These are phyloP conservation scores for Tricholoma matsutake DNA, from an alignment of 768 basidiomycete genomes.

Conservation along the genomic window DNA sequence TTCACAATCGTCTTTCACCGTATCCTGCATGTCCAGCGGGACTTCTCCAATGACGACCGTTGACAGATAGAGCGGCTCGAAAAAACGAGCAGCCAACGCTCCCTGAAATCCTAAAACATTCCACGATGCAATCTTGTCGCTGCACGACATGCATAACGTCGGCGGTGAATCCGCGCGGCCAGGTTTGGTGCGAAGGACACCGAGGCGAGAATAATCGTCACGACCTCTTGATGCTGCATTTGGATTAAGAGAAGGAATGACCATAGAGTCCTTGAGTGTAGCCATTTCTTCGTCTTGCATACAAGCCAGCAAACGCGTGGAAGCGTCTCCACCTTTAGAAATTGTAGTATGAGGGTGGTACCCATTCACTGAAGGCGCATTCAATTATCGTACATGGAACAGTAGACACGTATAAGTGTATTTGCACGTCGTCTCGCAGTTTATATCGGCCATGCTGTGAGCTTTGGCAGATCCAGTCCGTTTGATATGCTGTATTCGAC, in stretches of 20 bases:
- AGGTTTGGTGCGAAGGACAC: conserved; percentile 89
- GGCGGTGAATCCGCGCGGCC: conserved; percentile 87
- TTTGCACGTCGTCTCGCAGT: conserved; percentile 42
- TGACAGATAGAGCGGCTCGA: conserved; percentile 62
- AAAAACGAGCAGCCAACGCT: conserved; percentile 56
- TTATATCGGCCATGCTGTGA: conserved; percentile 36
- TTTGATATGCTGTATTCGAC: conserved; percentile 23
- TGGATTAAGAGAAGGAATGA: conserved; percentile 31
- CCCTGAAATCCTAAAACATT: conserved; percentile 84
- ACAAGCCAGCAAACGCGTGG: conserved; percentile 71
- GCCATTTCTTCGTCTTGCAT: conserved; percentile 77
- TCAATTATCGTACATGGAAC: conserved; percentile 41
- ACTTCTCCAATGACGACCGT: conserved; percentile 75
- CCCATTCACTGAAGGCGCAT: conserved; percentile 10
- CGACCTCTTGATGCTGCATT: conserved; percentile 64
- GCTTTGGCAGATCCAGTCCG: conserved; percentile 46
- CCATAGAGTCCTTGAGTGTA: conserved; percentile 52
- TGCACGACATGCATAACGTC: conserved; percentile 87
- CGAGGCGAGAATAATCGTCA: conserved; percentile 70
- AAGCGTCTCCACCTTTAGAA: conserved; percentile 80
- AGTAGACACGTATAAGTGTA: conserved; percentile 73
- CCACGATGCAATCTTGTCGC: conserved; percentile 93
- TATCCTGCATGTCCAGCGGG: conserved; percentile 30
- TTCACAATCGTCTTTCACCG: conserved; percentile 59
- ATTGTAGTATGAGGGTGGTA: conserved; percentile 7